Conservation (phyloP, 768 basidiomycete genomes). For the Trametes cinnabarina region DNA sequence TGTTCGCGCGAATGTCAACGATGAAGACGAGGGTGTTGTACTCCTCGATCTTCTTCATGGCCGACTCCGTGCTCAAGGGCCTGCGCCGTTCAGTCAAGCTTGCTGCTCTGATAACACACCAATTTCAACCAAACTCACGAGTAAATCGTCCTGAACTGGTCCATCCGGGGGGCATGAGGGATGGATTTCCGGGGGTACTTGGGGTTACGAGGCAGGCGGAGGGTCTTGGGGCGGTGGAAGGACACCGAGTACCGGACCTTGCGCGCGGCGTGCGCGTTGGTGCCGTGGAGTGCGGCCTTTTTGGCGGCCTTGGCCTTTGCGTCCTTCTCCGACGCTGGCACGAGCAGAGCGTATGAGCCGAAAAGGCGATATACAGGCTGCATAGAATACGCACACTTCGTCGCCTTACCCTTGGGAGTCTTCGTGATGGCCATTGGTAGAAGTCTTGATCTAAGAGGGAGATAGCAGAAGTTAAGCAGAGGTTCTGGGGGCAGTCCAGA, state of each 20-base stretch:
- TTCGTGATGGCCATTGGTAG: slow-evolving; percentile 65
- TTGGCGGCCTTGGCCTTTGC: slow-evolving; percentile 91
- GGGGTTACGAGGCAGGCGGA: slow-evolving; percentile 77
- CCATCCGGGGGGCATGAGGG: slow-evolving; percentile 91
- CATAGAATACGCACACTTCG: slow-evolving; percentile 39
- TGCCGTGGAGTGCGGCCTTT: slow-evolving; percentile 93
- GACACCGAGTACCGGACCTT: slow-evolving; percentile 84
- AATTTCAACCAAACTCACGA: slow-evolving; percentile 52
- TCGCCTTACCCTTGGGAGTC: slow-evolving; percentile 60
- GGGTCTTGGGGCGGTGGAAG: slow-evolving; percentile 96
- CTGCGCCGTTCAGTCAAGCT: slow-evolving; percentile 34
- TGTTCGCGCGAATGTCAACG: slow-evolving; percentile 93
- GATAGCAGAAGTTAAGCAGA: background rate
- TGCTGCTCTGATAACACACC: background rate
- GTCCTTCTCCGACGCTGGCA: slow-evolving; percentile 33
- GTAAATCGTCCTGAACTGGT: slow-evolving; percentile 92
- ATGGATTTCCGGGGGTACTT: slow-evolving; percentile 96
- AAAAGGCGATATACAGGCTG: background rate
- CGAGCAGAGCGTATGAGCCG: background rate
- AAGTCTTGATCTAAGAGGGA: slow-evolving; percentile 15
- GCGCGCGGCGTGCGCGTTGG: slow-evolving; percentile 68
- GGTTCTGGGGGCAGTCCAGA: background rate
- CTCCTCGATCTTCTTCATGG: slow-evolving; percentile 99
- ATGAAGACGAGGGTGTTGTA: slow-evolving; percentile 99
- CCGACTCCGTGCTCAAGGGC: slow-evolving; percentile 91